Evolutionary conservation across 495 filamentous ascomycete genomes (phyloP).

Genomic region (Lentithecium fluviatile): DNA sequence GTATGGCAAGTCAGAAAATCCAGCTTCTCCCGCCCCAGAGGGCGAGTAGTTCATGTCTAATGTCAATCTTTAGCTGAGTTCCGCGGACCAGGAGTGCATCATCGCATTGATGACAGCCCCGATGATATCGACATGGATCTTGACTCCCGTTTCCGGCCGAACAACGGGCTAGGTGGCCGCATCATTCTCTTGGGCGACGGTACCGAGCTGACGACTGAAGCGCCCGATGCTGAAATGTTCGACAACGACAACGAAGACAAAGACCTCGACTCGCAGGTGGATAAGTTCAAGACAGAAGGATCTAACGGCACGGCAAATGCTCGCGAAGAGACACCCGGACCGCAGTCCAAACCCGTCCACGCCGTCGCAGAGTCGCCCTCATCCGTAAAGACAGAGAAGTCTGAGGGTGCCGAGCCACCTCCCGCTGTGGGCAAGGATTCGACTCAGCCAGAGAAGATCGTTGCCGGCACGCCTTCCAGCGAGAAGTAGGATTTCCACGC

Average conservation of each 20-base stretch:
- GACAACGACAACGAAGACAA: slow-evolving; percentile 84
- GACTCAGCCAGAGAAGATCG: slow-evolving; percentile 37
- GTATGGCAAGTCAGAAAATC: slow-evolving; percentile 83
- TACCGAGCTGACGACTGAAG: slow-evolving; percentile 80
- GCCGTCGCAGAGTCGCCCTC: slow-evolving; percentile 47
- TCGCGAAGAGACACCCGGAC: slow-evolving; percentile 61
- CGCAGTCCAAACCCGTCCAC: slow-evolving; percentile 32
- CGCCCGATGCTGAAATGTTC: slow-evolving; percentile 88
- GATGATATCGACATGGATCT: slow-evolving; percentile 88
- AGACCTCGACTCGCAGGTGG: slow-evolving; percentile 61
- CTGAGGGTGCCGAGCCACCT: slow-evolving; percentile 15
- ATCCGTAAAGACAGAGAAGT: slow-evolving; percentile 47
- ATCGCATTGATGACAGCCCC: slow-evolving; percentile 87
- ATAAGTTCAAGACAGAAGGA: slow-evolving; percentile 40
- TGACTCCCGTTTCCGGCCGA: slow-evolving; percentile 58
- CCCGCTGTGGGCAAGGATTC: slow-evolving; percentile 3
- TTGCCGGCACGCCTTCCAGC: slow-evolving; percentile 8
- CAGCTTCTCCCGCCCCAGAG: slow-evolving; percentile 25
- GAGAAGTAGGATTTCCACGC: slow-evolving; percentile 16
- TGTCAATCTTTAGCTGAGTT: slow-evolving; percentile 73
- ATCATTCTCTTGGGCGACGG: slow-evolving; percentile 95
- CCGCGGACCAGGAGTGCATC: slow-evolving; percentile 85
- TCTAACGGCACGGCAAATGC: slow-evolving; percentile 38
- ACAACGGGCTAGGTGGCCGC: slow-evolving; percentile 67
- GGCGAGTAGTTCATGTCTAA: slow-evolving; percentile 35